Conservation (phyloP, 805 yeast species). For the Saturnispora zaruensis region DNA sequence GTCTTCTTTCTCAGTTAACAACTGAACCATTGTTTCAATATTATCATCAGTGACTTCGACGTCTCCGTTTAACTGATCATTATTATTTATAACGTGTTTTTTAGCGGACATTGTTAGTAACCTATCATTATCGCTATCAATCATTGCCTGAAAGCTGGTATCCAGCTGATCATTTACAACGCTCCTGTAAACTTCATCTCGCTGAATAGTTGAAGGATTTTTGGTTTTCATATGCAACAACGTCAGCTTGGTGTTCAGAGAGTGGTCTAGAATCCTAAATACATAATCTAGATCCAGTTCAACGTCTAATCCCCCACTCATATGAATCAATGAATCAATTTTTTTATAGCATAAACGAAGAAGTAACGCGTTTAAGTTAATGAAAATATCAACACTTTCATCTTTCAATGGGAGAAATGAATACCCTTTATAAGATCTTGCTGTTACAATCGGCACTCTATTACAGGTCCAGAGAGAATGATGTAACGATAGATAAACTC, state of each 20-base stretch:
- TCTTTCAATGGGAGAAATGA: background rate
- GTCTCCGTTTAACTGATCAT: background rate
- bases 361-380: background rate
- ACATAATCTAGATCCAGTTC: constrained; percentile 1
- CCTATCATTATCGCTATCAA: background rate
- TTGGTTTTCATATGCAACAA: background rate
- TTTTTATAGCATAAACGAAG: background rate
- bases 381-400: background rate
- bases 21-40: constrained; percentile 1
- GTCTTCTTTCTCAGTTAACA: background rate
- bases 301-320: constrained; percentile 1
- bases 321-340: background rate
- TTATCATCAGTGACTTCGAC: constrained; percentile 5
- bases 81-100: background rate
- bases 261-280: background rate
- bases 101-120: constrained; percentile 5
- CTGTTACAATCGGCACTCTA: background rate
- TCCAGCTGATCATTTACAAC: background rate
- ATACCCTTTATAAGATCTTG: constrained; percentile 1
- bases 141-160: background rate
- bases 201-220: background rate
- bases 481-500: constrained; percentile 2
- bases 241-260: background rate
- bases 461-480: constrained; percentile 4
- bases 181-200: constrained; percentile 1